Percentiles rank a stretch among this genome's conserved stretches.
phyloP scores from a whole-genome alignment of 805 yeast genomes.

The Zygotorulaspora sp. region DNA sequence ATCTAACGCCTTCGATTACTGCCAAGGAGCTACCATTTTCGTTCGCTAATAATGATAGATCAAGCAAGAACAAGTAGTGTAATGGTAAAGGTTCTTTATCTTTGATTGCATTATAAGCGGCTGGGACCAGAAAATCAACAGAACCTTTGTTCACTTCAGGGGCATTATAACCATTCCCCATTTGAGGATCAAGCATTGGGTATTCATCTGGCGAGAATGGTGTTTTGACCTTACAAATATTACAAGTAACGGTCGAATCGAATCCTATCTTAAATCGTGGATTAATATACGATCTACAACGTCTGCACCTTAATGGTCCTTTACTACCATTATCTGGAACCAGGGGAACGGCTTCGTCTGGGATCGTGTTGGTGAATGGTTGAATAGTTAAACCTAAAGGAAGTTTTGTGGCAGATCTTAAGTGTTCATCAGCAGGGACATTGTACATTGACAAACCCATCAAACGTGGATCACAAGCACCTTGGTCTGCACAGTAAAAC shows the following conservation, averaged over 20 bases:
- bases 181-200: slow-evolving; percentile 54
- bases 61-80: slow-evolving; percentile 70
- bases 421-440: slow-evolving; percentile 68
- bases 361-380: slow-evolving; percentile 70
- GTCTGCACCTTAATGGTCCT: slow-evolving; percentile 84
- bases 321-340: slow-evolving; percentile 38
- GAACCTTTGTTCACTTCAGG: slow-evolving; percentile 82
- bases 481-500: slow-evolving; percentile 71
- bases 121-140: slow-evolving; percentile 78
- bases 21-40: slow-evolving; percentile 52
- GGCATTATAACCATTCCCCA: slow-evolving; percentile 52
- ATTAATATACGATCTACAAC: slow-evolving; percentile 88
- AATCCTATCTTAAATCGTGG: slow-evolving; percentile 67
- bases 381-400: slow-evolving; percentile 79
- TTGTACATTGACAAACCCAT: slow-evolving; percentile 76
- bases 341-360: slow-evolving; percentile 56
- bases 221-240: slow-evolving; percentile 78
- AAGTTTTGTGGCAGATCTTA: slow-evolving; percentile 63
- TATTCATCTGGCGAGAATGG: slow-evolving; percentile 62
- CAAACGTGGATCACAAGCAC: slow-evolving; percentile 75
- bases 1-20: slow-evolving; percentile 64
- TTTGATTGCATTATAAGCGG: slow-evolving; percentile 54
- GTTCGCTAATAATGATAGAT: slow-evolving; percentile 57
- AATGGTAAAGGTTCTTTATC: slow-evolving; percentile 43
- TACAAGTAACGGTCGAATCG: slow-evolving; percentile 68